A percentile compares a stretch with the other conserved stretches of the same genome.
Conservation (phyloP, 2,329 filamentous ascomycete species). For the Paraphoma chrysanthemicola region DNA sequence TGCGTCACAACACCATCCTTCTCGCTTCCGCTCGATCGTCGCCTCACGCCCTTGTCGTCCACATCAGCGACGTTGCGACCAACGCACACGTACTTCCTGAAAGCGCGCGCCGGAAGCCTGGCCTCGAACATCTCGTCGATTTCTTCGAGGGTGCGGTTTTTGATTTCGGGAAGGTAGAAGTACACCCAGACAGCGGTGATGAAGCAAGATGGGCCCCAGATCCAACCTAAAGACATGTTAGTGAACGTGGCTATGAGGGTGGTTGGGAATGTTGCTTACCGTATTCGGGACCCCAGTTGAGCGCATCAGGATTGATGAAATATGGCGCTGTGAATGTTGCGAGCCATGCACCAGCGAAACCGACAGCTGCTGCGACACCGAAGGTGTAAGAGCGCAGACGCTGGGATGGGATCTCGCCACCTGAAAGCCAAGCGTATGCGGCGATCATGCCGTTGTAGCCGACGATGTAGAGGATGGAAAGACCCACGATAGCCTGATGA, state of each 20-base stretch:
- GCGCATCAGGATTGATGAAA: conserved; percentile 63
- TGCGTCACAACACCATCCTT: conserved; percentile 21
- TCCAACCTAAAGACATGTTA: conserved; percentile 30
- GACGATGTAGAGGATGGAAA: conserved; percentile 62
- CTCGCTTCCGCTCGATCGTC: conserved; percentile 20
- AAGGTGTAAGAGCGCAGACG: conserved; percentile 65
- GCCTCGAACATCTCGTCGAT: conserved; percentile 46
- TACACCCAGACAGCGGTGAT: conserved; percentile 40
- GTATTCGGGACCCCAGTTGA: conserved; percentile 67
- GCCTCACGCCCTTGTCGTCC: conserved; percentile 13
- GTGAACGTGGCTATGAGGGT: not conserved
- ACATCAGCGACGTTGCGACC: conserved; percentile 21
- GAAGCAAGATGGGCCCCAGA: conserved; percentile 50
- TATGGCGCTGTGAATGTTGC: conserved; percentile 65
- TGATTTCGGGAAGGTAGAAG: conserved; percentile 43
- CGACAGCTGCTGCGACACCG: conserved; percentile 60
- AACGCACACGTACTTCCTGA: conserved; percentile 40
- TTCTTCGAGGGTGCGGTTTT: conserved; percentile 49
- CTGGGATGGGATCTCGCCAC: conserved; percentile 65
- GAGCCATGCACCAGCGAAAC: conserved; percentile 64
- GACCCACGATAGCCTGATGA: conserved; percentile 55
- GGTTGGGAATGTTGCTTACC: conserved; percentile 18
- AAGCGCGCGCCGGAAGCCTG: conserved; percentile 35
- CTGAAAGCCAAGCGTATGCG: conserved; percentile 65
- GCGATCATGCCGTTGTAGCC: conserved; percentile 63